Evolutionary conservation across 2,329 filamentous ascomycete genomes (phyloP), one percentile per base, ranked within the genome.

Genomic region (Monilinia laxa): DNA sequence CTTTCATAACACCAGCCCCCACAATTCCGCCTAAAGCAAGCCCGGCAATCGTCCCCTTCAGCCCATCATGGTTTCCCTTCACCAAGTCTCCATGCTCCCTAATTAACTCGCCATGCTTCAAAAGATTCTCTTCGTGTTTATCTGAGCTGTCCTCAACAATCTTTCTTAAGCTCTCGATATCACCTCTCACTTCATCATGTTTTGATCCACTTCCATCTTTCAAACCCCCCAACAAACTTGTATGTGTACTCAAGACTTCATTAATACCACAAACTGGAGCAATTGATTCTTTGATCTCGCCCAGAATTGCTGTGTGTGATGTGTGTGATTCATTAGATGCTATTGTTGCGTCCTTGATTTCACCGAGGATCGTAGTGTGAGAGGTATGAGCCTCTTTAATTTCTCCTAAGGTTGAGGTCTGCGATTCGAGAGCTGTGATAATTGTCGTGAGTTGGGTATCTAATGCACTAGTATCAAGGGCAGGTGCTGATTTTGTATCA

Each of bases 31-130:
- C 71, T 28, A 62, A 60, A 35, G 66, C 64, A 51, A 76, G 68
- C 9, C 69, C 68, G 0, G 71, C 71, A 56, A 73, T 69, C 0
- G 70, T 68, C 12, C 62, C 67, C 54, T 71, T 73, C 4, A 70
- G 70, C 12, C 70, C 66, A 18, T 70, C 65, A 28, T 74, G 72
- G 6, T 74, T 67, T 20, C 71, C 71, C 38, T 69, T 75, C 5
- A 74, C 67, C 0, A 71, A 28, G 7, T 59, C 67, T 4, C 68
- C 63, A 47, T 73, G 69, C 4, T 60, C 68, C 14, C 56, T 68
- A 20, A 73, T 64, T 16, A 51, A 62, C 9, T 68, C 71, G 2
- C 69, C 62, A 62, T 72, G 72, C 25, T 25, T 51, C 3, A 10
- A 25, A 18, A 62, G n/a, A 11, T 70, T 73, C 20, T 73, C 45